A percentile compares a stretch with the other conserved stretches of the same genome.
These are phyloP conservation scores for Tricholoma saponaceum DNA, from an alignment of 768 basidiomycete species.

Conservation along the genomic window DNA sequence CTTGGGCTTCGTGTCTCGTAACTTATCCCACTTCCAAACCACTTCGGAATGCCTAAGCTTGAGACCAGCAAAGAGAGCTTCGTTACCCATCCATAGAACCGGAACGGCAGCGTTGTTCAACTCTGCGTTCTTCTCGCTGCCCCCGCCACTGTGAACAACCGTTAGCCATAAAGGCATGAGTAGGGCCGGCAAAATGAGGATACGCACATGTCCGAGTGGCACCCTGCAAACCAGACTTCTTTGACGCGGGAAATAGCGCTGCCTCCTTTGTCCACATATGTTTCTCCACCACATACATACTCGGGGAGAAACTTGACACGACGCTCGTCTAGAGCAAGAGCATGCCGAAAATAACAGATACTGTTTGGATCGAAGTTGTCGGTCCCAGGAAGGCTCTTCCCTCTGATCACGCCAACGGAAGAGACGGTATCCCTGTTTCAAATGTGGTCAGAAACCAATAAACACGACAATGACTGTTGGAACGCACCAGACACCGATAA, in stretches of 20 bases:
- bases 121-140: not conserved
- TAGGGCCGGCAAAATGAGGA: too few relatives aligned
- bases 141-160: not conserved
- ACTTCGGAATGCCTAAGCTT: conserved; percentile 1
- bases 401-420: conserved; percentile 31
- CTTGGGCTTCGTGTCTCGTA: not conserved
- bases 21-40: not conserved
- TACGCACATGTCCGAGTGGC: conserved; percentile 33
- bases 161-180: not conserved
- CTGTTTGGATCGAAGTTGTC: conserved; percentile 9
- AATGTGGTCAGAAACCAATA: not conserved
- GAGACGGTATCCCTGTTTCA: conserved; percentile 39
- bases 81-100: conserved; percentile 13
- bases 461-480: not conserved
- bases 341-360: conserved; percentile 37
- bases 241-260: conserved; percentile 17
- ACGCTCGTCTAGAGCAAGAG: conserved; percentile 41
- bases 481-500: conserved; percentile 36
- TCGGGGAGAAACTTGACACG: conserved; percentile 42
- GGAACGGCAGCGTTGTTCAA: conserved; percentile 1
- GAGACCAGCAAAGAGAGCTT: conserved; percentile 13
- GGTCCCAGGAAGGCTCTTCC: conserved; percentile 25
- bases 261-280: too few relatives aligned
- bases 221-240: conserved; percentile 41
- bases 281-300: conserved; percentile 13